Percentiles rank a stretch among this genome's conserved stretches.
phyloP scores from a whole-genome alignment of 2,329 filamentous ascomycete species.

The Akanthomyces lecanii region DNA sequence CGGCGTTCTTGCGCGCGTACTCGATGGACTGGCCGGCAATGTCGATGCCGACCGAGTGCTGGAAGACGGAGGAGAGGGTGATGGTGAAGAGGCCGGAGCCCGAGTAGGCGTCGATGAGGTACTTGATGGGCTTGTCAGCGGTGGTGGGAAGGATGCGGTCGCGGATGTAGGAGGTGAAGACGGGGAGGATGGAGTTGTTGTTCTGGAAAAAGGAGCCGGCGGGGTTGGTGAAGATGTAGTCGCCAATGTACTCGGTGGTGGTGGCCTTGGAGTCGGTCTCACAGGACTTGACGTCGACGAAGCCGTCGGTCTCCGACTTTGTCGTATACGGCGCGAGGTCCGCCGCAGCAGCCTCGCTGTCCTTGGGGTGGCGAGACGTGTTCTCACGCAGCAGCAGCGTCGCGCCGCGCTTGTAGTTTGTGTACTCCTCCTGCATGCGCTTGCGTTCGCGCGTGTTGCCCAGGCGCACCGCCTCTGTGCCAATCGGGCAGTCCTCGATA shows the following conservation, averaged over 20 bases:
- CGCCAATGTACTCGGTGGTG: slow-evolving; percentile 82
- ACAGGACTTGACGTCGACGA: slow-evolving; percentile 79
- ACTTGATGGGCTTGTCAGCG: slow-evolving; percentile 55
- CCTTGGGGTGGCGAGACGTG: slow-evolving; percentile 62
- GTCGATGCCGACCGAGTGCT: slow-evolving; percentile 84
- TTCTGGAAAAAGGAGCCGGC: slow-evolving; percentile 98
- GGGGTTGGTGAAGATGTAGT: slow-evolving; percentile 82
- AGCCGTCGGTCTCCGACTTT: slow-evolving; percentile 48
- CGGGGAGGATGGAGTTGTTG: slow-evolving; percentile 93
- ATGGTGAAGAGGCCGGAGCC: slow-evolving; percentile 97
- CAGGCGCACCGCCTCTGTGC: slow-evolving; percentile 75
- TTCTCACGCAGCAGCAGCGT: slow-evolving; percentile 86
- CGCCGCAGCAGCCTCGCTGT: slow-evolving; percentile 28
- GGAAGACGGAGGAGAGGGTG: slow-evolving; percentile 80
- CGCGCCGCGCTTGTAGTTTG: slow-evolving; percentile 72
- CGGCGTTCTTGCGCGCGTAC: slow-evolving; percentile 74
- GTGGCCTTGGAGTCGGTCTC: slow-evolving; percentile 80
- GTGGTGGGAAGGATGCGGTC: slow-evolving; percentile 63
- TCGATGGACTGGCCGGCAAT: slow-evolving; percentile 74
- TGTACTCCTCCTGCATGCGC: slow-evolving; percentile 66
- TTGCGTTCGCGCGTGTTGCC: slow-evolving; percentile 77
- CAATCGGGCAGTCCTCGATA: slow-evolving; percentile 96
- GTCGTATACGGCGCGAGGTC: slow-evolving; percentile 32
- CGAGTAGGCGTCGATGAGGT: slow-evolving; percentile 96
- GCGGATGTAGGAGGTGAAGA: slow-evolving; percentile 83